Percentiles rank a stretch among this genome's conserved stretches.
phyloP scores from a whole-genome alignment of 164 flowering plant species.

The Annona squamosa region DNA sequence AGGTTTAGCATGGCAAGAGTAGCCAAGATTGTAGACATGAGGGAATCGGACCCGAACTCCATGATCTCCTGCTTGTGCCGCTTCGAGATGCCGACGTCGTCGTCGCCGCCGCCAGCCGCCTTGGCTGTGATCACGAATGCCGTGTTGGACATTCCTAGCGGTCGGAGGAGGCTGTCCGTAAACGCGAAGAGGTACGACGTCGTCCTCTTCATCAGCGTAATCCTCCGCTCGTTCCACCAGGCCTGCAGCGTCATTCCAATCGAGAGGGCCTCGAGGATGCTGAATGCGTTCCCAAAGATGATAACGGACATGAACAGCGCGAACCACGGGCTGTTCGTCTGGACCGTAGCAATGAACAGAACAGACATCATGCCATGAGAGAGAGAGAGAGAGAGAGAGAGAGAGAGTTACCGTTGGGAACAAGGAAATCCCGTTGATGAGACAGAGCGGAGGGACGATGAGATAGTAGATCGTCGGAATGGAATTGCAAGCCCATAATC shows the following conservation, averaged over 20 bases:
- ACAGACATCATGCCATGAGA: not conserved
- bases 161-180: slow-evolving; percentile 12
- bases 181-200: slow-evolving; percentile 23
- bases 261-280: slow-evolving; percentile 37
- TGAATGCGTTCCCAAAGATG: slow-evolving; percentile 17
- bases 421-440: slow-evolving; percentile 21
- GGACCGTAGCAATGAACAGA: slow-evolving; percentile 2
- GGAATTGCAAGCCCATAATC: slow-evolving; percentile 25
- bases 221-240: slow-evolving; percentile 30
- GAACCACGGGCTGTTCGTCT: slow-evolving; percentile 63
- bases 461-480: slow-evolving; percentile 20
- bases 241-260: slow-evolving; percentile 32
- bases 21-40: slow-evolving; percentile 25
- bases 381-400: not conserved
- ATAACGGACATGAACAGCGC: slow-evolving; percentile 50
- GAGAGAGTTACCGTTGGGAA: slow-evolving; percentile 21
- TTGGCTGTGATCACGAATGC: slow-evolving; percentile 22
- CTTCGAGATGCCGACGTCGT: slow-evolving; percentile 17
- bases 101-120: slow-evolving; percentile 19
- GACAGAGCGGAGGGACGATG: slow-evolving; percentile 21
- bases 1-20: slow-evolving; percentile 24
- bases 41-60: slow-evolving; percentile 27
- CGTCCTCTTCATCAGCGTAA: slow-evolving; percentile 18
- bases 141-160: slow-evolving; percentile 14
- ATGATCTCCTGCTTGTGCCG: slow-evolving; percentile 25